Evolutionary conservation across 2,329 filamentous ascomycete genomes (phyloP), one percentile per base, ranked within the genome.

Genomic region (Ophiostoma himal-ulmi): DNA sequence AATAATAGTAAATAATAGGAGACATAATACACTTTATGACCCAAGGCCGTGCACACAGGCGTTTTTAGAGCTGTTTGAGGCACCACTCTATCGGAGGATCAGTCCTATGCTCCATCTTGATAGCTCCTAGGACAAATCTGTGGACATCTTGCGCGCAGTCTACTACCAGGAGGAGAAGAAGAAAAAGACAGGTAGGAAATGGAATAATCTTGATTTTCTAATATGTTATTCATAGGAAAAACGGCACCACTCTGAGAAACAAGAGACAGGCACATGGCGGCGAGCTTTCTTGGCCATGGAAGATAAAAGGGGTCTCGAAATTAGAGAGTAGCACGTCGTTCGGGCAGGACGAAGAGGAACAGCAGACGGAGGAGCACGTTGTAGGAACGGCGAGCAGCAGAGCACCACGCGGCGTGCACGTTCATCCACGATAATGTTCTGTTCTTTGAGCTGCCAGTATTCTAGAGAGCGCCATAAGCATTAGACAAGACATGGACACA

Each of bases 51-150:
- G 52, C 52, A 13, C 52, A 26, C 22, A 57, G 52, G n/a, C 52
- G 52, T 17, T 37, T 37, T 37, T n/a, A 13, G 36, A 66, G 64
- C 37, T n/a, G 64, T 26, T 14, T 37, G 60, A 17, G 14, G 64
- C 64, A 39, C 37, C 34, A 17, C 64, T 66, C 8, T 66, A 66
- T 66, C 64, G 64, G 64, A 66, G 64, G 64, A 66, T 66, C 64
- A 66, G 36, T 66, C 64, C 64, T 66, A 36, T 66, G 64, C 64
- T 44, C 64, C 64, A 66, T 66, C 36, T 44, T 11, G 37, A 22
- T 41, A 66, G 64, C 64, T 66, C 64, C 36, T 66, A 66, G 64
- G 64, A 41, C 64, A 66, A 66, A 66, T 66, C 64, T 41, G 64
- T 66, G 64, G 64, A 66, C 64, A 66, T 66, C 64, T 66, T 67